Evolutionary conservation across 2,329 filamentous ascomycete species (phyloP).

Genomic region (Ceratocystis smalleyi): DNA sequence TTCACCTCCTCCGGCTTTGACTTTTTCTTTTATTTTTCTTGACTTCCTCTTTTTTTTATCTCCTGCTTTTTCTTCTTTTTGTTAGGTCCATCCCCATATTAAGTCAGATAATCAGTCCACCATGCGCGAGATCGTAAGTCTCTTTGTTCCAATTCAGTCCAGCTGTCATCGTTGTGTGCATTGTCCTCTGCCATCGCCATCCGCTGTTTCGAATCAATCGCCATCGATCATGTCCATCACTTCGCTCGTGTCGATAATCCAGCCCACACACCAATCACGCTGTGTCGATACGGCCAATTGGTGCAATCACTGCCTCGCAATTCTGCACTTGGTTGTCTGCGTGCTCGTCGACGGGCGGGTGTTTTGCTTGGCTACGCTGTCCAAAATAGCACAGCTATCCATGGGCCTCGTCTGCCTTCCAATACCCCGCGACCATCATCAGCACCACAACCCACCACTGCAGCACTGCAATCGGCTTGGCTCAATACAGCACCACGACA

Average conservation of each 20-base stretch:
- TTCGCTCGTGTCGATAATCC: too few species aligned
- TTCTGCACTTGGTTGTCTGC: neutral
- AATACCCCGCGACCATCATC: slow-evolving; percentile 23
- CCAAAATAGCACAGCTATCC: slow-evolving; percentile 4
- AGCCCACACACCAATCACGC: neutral
- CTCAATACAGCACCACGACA: slow-evolving; percentile 2
- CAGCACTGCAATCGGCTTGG: slow-evolving; percentile 15
- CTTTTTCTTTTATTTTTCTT: slow-evolving; percentile 20
- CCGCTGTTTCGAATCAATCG: slow-evolving; percentile 10
- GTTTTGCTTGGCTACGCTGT: neutral
- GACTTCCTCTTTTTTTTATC: slow-evolving; percentile 21
- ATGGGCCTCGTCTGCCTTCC: neutral
- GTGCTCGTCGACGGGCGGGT: neutral
- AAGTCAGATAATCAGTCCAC: slow-evolving; percentile 26
- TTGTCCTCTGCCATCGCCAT: slow-evolving; percentile 7
- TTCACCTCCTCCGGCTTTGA: slow-evolving; percentile 18
- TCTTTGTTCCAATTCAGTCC: slow-evolving; percentile 4
- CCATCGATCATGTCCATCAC: neutral
- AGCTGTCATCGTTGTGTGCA: neutral
- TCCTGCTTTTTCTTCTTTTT: slow-evolving; percentile 17
- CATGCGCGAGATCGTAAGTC: slow-evolving; percentile 57
- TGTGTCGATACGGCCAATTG: slow-evolving; percentile 14
- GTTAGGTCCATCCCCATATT: slow-evolving; percentile 20
- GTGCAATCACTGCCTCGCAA: neutral
- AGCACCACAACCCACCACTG: slow-evolving; percentile 22